These are phyloP conservation scores for Candida takata DNA, from an alignment of 805 yeast species.

Conservation along the genomic window DNA sequence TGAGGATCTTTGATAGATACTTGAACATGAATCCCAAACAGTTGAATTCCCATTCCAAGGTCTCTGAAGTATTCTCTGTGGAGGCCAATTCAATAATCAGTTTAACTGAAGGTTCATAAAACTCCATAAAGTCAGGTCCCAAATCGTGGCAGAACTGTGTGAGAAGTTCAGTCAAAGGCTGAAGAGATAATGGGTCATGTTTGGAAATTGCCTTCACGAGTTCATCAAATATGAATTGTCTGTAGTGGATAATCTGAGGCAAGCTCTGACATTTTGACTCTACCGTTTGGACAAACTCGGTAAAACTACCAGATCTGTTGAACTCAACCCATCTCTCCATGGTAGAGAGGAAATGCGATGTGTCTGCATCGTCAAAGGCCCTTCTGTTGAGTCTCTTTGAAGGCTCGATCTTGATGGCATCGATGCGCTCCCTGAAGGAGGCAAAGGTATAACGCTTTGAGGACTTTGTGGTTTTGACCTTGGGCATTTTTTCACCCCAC, in stretches of 20 bases:
- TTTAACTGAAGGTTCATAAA: constrained; percentile 46
- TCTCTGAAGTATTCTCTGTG: constrained; percentile 41
- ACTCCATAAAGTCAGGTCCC: constrained; percentile 83
- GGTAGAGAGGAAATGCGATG: constrained; percentile 74
- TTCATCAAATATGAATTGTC: constrained; percentile 48
- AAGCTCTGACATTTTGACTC: constrained; percentile 56
- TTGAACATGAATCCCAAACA: constrained; percentile 85
- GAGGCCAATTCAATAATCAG: constrained; percentile 45
- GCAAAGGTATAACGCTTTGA: constrained; percentile 48
- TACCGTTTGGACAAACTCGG: constrained; percentile 51
- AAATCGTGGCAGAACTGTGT: constrained; percentile 87
- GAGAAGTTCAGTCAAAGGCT: constrained; percentile 72
- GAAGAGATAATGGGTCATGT: constrained; percentile 65
- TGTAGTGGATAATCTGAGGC: constrained; percentile 75
- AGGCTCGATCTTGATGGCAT: constrained; percentile 78
- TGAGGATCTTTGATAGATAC: constrained; percentile 61
- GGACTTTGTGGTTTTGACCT: constrained; percentile 41
- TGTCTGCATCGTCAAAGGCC: constrained; percentile 62
- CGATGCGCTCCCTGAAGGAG: constrained; percentile 81
- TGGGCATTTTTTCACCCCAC: constrained; percentile 1
- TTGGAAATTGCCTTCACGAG: constrained; percentile 40
- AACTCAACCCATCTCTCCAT: constrained; percentile 84
- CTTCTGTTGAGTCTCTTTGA: constrained; percentile 45
- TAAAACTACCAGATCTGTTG: constrained; percentile 67
- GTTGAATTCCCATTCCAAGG: constrained; percentile 81